phyloP scores from a whole-genome alignment of 1,284 basidiomycete species.

The Neonothopanus nambi region DNA sequence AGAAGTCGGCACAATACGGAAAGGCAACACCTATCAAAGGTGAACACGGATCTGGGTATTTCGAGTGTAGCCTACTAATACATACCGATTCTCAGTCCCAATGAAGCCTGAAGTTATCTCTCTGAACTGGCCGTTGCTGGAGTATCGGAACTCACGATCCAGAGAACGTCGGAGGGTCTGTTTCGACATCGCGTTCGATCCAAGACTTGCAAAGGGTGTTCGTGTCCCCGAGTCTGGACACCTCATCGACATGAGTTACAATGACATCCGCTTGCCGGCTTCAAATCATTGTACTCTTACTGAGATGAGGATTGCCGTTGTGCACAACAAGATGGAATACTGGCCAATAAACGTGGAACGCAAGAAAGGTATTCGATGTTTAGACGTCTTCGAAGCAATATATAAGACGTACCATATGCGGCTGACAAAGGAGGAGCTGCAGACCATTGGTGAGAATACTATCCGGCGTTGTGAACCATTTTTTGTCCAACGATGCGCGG shows the following conservation, averaged over 20 bases:
- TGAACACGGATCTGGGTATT: too few relatives aligned
- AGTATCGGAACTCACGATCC: neutral
- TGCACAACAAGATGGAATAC: neutral
- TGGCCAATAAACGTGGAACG: conserved; percentile 48
- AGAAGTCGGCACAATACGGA: too few relatives aligned
- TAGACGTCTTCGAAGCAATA: conserved; percentile 57
- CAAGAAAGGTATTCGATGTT: conserved; percentile 42
- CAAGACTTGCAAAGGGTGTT: conserved; percentile 3
- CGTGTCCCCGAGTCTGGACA: neutral
- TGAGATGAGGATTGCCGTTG: conserved; percentile 7
- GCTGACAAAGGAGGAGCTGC: conserved; percentile 41
- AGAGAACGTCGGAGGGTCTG: conserved; percentile 1
- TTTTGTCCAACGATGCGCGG: conserved; percentile 47
- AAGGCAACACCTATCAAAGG: too few relatives aligned
- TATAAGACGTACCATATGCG: conserved; percentile 44
- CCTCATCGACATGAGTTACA: conserved; percentile 1
- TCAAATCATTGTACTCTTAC: conserved; percentile 11
- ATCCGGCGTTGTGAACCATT: conserved; percentile 36
- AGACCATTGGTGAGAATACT: conserved; percentile 26
- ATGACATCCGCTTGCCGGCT: conserved; percentile 1
- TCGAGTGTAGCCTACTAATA: too few relatives aligned
- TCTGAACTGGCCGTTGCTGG: conserved; percentile 10
- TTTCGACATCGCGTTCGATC: conserved; percentile 14
- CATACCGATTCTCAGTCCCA: neutral
- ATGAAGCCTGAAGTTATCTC: conserved; percentile 14